Evolutionary conservation across 257 asterid species (phyloP).

Genomic region (Euphrasia confusa): DNA sequence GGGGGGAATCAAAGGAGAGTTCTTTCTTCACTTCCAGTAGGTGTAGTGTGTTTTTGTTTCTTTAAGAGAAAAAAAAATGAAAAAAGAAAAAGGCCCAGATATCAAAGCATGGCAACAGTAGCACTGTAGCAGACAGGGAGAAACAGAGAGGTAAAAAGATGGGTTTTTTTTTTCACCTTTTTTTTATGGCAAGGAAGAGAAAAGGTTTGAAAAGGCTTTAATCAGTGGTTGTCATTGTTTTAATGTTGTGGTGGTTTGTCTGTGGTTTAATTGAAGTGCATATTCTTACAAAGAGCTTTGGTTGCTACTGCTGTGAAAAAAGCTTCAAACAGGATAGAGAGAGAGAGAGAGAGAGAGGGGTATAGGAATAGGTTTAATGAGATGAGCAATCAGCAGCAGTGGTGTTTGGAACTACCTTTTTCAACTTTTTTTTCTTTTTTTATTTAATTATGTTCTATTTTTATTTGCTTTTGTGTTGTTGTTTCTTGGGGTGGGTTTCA

Average conservation of each 20-base stretch:
- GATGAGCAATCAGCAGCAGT: constrained; percentile 24
- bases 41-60: constrained; percentile 15
- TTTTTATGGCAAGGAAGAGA: background rate
- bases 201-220: constrained; percentile 24
- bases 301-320: constrained; percentile 23
- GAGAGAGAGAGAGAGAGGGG: background rate
- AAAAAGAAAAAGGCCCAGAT: background rate
- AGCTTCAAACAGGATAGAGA: constrained; percentile 1
- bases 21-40: background rate
- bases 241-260: constrained; percentile 24
- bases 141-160: constrained; percentile 26
- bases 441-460: no score
- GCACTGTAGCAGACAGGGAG: constrained; percentile 21
- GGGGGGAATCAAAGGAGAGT: background rate
- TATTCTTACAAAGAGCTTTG: constrained; percentile 24
- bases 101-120: background rate
- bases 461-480: constrained; percentile 20
- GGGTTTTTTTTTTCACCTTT: background rate
- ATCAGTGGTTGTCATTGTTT: constrained; percentile 25
- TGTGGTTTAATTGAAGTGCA: constrained; percentile 17
- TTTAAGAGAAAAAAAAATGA: background rate
- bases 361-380: constrained; percentile 29
- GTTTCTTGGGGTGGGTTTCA: constrained; percentile 14
- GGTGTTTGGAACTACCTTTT: background rate
- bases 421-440: background rate